Evolutionary conservation across 2,329 filamentous ascomycete species (phyloP).

Genomic region (Hypoxylon sp.): DNA sequence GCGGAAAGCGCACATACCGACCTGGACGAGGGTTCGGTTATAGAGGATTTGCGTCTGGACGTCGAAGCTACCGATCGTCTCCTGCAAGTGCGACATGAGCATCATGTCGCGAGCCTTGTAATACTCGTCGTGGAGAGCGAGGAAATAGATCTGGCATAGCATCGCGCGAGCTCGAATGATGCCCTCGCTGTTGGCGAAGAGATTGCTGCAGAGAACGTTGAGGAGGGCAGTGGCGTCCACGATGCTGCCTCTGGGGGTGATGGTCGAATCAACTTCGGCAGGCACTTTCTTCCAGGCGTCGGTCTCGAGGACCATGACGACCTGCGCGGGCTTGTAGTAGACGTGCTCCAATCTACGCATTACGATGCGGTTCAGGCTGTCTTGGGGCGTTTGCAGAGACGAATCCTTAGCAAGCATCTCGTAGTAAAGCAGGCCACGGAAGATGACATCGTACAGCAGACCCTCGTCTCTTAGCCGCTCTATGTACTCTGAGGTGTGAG

Average conservation of each 20-base stretch:
- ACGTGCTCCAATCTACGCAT: constrained; percentile 96
- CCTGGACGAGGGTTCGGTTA: constrained; percentile 97
- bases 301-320: constrained; percentile 92
- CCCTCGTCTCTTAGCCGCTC: constrained; percentile 93
- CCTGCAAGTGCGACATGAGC: constrained; percentile 98
- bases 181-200: constrained; percentile 92
- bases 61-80: constrained; percentile 96
- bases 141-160: constrained; percentile 98
- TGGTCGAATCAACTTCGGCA: constrained; percentile 72
- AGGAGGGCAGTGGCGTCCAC: constrained; percentile 79
- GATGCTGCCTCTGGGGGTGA: constrained; percentile 76
- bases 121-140: constrained; percentile 96
- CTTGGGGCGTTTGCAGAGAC: constrained; percentile 78
- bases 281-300: constrained; percentile 89
- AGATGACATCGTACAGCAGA: constrained; percentile 88
- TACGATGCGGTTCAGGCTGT: constrained; percentile 88
- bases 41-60: constrained; percentile 97
- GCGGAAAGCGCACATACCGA: constrained; percentile 97
- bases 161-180: constrained; percentile 96
- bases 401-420: constrained; percentile 78
- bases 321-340: constrained; percentile 98
- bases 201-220: constrained; percentile 89
- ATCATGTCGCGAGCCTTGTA: constrained; percentile 98
- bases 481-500: constrained; percentile 98
- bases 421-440: constrained; percentile 87